Evolutionary conservation across 257 asterid species (phyloP).

Genomic region (Solanum infundibuliforme): DNA sequence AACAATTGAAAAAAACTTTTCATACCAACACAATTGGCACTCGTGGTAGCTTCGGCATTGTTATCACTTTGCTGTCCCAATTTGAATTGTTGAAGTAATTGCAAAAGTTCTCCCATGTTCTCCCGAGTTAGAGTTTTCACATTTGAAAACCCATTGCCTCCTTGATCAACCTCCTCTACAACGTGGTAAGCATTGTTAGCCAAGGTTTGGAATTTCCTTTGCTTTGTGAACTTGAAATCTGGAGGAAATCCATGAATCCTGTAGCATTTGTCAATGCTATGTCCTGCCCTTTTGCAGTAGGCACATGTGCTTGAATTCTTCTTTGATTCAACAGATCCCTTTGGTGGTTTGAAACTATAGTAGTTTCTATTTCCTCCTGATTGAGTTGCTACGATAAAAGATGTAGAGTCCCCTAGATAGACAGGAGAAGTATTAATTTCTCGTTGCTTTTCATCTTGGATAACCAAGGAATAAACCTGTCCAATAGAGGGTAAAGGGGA

Average conservation of each 20-base stretch:
- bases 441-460: neutral
- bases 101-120: neutral
- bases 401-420: neutral
- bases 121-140: neutral
- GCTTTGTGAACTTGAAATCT: neutral
- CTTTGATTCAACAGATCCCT: neutral
- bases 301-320: neutral
- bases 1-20: neutral
- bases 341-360: neutral
- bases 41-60: neutral
- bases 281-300: neutral
- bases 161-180: neutral
- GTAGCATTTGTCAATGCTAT: neutral
- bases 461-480: neutral
- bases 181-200: neutral
- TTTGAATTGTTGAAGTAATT: neutral
- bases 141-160: neutral
- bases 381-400: neutral
- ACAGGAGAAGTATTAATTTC: neutral
- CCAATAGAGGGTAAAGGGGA: neutral
- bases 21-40: neutral
- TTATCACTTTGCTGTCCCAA: neutral
- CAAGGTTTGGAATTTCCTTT: neutral
- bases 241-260: neutral
- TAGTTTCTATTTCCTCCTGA: neutral